Conservation (phyloP, 139 green algal genomes). For the Monoraphidium neglectum region DNA sequence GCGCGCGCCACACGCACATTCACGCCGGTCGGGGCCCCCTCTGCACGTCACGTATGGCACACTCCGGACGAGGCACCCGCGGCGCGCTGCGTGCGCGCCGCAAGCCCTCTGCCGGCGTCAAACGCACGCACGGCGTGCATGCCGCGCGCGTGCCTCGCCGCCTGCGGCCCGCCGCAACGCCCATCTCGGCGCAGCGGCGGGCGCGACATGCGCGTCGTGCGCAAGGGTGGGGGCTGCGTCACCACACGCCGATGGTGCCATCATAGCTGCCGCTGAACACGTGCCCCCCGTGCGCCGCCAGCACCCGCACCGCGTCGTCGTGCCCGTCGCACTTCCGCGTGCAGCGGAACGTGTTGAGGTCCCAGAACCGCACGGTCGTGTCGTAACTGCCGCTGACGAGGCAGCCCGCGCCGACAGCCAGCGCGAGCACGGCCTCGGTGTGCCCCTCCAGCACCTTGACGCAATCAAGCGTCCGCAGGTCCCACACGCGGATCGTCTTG, state of each 20-base stretch:
- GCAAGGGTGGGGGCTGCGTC: too few species aligned
- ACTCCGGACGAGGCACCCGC: too few species aligned
- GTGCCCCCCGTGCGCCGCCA: conserved; percentile 66
- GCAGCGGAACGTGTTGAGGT: conserved; percentile 79
- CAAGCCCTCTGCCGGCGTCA: too few species aligned
- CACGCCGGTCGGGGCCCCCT: too few species aligned
- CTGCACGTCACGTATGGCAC: too few species aligned
- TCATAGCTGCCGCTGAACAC: conserved; percentile 94
- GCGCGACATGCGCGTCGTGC: too few species aligned
- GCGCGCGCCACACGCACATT: too few species aligned
- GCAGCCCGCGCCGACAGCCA: conserved; percentile 69
- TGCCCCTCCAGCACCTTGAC: conserved; percentile 87
- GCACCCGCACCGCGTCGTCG: conserved; percentile 89
- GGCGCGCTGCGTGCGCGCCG: too few species aligned
- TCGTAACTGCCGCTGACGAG: conserved; percentile 85
- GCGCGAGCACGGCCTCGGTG: conserved; percentile 90
- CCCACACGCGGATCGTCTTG: conserved; percentile 91
- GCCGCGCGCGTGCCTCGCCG: too few species aligned
- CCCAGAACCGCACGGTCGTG: conserved; percentile 90
- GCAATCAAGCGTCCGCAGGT: conserved; percentile 71
- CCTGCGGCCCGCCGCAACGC: too few species aligned
- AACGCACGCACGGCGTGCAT: too few species aligned
- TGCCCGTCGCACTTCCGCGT: conserved; percentile 89
- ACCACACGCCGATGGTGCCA: conserved; percentile 89
- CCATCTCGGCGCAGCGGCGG: too few species aligned